Evolutionary conservation across 305 asterid genomes (phyloP).

Genomic region (Fraxinus xanthoxyloides): DNA sequence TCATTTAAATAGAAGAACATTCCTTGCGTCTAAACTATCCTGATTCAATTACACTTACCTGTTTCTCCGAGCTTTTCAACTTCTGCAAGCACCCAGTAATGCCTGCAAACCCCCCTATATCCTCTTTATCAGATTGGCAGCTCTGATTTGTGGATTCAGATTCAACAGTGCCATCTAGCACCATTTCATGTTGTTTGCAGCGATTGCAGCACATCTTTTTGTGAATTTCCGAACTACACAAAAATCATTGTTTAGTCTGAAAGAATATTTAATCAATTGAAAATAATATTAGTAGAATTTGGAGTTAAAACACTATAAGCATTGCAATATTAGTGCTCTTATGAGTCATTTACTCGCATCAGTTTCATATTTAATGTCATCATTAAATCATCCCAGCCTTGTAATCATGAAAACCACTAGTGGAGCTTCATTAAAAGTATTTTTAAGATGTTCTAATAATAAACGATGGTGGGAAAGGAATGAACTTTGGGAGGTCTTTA

Average conservation of each 20-base stretch:
- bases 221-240: conserved; percentile 83
- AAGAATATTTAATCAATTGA: not conserved
- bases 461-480: not conserved
- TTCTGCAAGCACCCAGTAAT: conserved; percentile 64
- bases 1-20: conserved; percentile 18
- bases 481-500: conserved; percentile 1
- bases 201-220: conserved; percentile 86
- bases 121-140: conserved; percentile 58
- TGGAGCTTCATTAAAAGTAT: not conserved
- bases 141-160: conserved; percentile 25
- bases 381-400: conserved; percentile 5
- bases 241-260: conserved; percentile 21
- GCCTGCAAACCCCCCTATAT: conserved; percentile 90
- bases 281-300: conserved; percentile 8
- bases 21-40: conserved; percentile 3
- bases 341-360: not conserved
- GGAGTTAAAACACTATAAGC: conserved; percentile 3
- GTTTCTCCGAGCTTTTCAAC: conserved; percentile 74
- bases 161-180: conserved; percentile 28
- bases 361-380: not conserved
- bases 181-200: conserved; percentile 48
- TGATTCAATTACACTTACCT: conserved; percentile 36
- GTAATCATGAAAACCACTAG: conserved; percentile 1
- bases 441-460: not conserved
- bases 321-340: not conserved